Percentiles rank a stretch among this genome's conserved stretches.
phyloP scores from a whole-genome alignment of 202 grass and related monocot genomes.

The Tripidium arundinaceum region DNA sequence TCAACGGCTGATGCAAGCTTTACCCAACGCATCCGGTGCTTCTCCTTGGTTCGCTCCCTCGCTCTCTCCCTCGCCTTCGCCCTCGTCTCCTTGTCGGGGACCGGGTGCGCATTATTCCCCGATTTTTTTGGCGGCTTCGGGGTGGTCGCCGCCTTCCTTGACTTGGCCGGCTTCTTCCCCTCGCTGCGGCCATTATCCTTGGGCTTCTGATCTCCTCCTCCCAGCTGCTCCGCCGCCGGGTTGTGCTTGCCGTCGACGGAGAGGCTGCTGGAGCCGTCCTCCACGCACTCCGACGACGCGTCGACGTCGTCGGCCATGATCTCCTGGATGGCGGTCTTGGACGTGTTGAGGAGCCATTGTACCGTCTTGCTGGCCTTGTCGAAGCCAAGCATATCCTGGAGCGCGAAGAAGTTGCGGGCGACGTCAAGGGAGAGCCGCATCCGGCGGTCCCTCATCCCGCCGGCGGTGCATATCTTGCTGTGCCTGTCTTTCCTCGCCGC shows the following conservation, averaged over 20 bases:
- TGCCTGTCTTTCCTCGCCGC: conserved; percentile 71
- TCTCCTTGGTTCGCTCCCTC: conserved; percentile 79
- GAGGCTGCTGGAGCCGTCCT: conserved; percentile 58
- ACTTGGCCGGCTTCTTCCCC: conserved; percentile 40
- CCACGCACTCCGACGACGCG: conserved; percentile 54
- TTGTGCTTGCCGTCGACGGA: conserved; percentile 56
- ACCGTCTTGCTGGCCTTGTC: conserved; percentile 99
- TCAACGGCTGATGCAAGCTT: conserved; percentile 51
- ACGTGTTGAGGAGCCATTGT: conserved; percentile 86
- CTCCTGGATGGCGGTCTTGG: conserved; percentile 67
- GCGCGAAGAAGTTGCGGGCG: conserved; percentile 85
- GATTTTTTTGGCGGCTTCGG: conserved; percentile 42
- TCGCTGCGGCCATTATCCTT: conserved; percentile 21
- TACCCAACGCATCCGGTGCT: conserved; percentile 55
- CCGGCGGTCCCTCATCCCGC: conserved; percentile 73
- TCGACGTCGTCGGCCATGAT: conserved; percentile 49
- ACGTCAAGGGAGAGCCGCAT: conserved; percentile 88
- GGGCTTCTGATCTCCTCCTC: conserved; percentile 10
- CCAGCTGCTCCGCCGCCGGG: not conserved
- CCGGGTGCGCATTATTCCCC: conserved; percentile 27
- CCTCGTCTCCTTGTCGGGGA: conserved; percentile 65
- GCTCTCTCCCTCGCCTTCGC: conserved; percentile 82
- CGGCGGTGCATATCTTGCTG: conserved; percentile 91
- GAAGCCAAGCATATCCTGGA: conserved; percentile 90
- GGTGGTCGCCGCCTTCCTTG: conserved; percentile 30